Conservation (phyloP, 768 basidiomycete genomes). For the Zangia roseola region DNA sequence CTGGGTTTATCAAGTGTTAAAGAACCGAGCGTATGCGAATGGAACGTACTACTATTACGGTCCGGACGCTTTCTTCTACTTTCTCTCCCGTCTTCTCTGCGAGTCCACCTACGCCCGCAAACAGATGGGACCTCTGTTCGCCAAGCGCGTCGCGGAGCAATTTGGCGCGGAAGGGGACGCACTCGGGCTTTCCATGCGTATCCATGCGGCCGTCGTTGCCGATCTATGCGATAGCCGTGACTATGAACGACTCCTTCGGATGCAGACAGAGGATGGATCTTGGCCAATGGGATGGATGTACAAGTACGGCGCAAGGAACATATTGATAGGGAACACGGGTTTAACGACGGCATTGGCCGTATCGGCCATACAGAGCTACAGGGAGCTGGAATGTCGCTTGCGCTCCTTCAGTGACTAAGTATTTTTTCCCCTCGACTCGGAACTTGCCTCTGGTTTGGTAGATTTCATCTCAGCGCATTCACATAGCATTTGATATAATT, state of each 20-base stretch:
- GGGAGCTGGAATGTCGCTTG: constrained; percentile 9
- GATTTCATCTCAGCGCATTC: no score
- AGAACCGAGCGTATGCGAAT: constrained; percentile 20
- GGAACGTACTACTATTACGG: constrained; percentile 21
- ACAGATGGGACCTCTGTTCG: constrained; percentile 12
- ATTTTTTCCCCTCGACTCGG: no score
- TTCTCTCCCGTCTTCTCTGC: constrained; percentile 21
- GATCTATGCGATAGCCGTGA: constrained; percentile 14
- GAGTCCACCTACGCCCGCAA: constrained; percentile 16
- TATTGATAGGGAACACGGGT: constrained; percentile 17
- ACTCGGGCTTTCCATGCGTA: constrained; percentile 18
- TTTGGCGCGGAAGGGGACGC: constrained; percentile 21
- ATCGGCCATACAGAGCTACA: constrained; percentile 15
- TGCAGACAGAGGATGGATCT: constrained; percentile 22
- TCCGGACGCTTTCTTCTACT: constrained; percentile 18
- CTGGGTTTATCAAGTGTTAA: constrained; percentile 19
- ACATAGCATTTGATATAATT: no score
- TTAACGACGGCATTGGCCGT: constrained; percentile 23
- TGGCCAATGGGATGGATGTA: constrained; percentile 23
- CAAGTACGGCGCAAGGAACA: constrained; percentile 4
- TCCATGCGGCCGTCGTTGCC: constrained; percentile 10
- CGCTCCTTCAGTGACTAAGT: constrained; percentile 17
- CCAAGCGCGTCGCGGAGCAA: constrained; percentile 12
- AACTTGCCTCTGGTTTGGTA: no score
- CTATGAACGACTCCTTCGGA: constrained; percentile 13